Evolutionary conservation across 345 rosid genomes (phyloP).

Genomic region (Eucalyptus rudis): DNA sequence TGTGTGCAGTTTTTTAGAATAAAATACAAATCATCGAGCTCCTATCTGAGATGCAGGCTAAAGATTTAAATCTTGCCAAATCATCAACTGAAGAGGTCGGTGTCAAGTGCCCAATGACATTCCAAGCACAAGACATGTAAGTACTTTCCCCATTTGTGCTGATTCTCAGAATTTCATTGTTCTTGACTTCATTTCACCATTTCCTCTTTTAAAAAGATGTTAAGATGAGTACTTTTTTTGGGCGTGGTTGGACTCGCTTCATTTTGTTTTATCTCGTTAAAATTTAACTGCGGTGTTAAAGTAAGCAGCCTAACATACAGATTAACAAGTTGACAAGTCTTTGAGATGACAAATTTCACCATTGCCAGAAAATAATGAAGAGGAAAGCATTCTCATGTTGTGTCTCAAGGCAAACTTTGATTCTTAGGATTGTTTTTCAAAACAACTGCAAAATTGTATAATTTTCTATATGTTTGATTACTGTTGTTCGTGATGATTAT

Average conservation of each 20-base stretch:
- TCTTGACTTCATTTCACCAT: background rate
- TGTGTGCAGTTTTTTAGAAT: background rate
- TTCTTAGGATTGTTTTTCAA: background rate
- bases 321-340: background rate
- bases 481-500: background rate
- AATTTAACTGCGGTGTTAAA: background rate
- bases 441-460: background rate
- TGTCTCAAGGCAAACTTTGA: background rate
- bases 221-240: background rate
- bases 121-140: constrained; percentile 59
- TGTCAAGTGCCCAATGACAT: constrained; percentile 36
- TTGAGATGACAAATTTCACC: background rate
- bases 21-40: background rate
- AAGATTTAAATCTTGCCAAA: constrained; percentile 68
- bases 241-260: background rate
- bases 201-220: background rate
- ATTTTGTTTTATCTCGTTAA: background rate
- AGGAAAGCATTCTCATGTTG: background rate
- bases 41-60: constrained; percentile 38
- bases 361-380: background rate
- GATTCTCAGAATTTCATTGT: background rate
- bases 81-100: constrained; percentile 51
- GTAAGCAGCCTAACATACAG: background rate
- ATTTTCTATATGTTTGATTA: background rate
- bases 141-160: background rate